Evolutionary conservation across 768 basidiomycete genomes (phyloP).

Genomic region (Exsudoporus frostii): DNA sequence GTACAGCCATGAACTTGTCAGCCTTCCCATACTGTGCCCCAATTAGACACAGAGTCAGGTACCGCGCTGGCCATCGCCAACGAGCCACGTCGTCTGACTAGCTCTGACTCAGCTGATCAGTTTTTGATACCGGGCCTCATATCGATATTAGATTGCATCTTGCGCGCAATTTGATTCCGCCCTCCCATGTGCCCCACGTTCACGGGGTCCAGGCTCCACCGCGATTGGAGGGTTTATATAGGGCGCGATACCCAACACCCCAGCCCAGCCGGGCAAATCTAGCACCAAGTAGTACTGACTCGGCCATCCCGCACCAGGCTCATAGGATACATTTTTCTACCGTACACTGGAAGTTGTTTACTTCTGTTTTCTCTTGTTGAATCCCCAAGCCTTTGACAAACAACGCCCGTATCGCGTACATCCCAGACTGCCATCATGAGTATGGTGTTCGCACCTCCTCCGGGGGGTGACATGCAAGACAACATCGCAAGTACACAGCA

Average conservation of each 20-base stretch:
- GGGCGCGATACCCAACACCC: not conserved
- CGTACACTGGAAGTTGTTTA: conserved; percentile 7
- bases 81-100: conserved; percentile 10
- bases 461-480: conserved; percentile 32
- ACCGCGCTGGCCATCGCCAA: conserved; percentile 25
- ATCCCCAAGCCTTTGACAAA: conserved; percentile 26
- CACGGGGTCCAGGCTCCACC: not conserved
- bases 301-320: not conserved
- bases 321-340: too few species aligned
- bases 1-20: conserved; percentile 2
- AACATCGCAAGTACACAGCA: conserved; percentile 31
- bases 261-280: conserved; percentile 3
- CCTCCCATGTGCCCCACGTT: conserved; percentile 5
- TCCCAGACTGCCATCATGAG: conserved; percentile 10
- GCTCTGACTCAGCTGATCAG: conserved; percentile 1
- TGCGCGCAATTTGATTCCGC: not conserved
- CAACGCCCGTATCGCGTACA: conserved; percentile 1
- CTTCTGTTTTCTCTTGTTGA: conserved; percentile 23
- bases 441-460: conserved; percentile 35
- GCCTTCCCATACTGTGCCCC: conserved; percentile 8
- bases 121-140: not conserved
- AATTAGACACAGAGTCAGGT: conserved; percentile 19
- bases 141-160: conserved; percentile 17
- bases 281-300: conserved; percentile 1
- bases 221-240: conserved; percentile 5